These are phyloP conservation scores for Saccharum spontaneum DNA, from an alignment of 176 grass and related monocot genomes.

Conservation along the genomic window DNA sequence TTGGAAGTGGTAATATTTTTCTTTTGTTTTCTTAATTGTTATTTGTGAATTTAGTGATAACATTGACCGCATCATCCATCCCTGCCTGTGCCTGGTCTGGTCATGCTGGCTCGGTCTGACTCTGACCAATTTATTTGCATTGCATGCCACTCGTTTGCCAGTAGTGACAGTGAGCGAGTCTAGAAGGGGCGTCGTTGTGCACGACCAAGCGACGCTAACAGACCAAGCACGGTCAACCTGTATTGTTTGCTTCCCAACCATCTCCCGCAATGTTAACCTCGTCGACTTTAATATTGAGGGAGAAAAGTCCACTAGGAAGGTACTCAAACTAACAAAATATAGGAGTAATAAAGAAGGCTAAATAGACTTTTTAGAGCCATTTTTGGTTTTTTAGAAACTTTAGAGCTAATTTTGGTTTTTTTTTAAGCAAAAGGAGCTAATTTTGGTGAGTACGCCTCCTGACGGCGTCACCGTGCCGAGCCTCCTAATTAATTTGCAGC, in stretches of 20 bases:
- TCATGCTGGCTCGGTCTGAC: neutral
- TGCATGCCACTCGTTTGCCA: neutral
- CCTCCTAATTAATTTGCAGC: neutral
- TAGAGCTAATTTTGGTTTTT: too few relatives aligned
- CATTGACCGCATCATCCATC: neutral
- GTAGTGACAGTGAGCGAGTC: neutral
- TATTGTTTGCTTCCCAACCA: too few relatives aligned
- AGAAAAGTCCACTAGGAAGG: too few relatives aligned
- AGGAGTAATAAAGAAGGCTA: too few relatives aligned
- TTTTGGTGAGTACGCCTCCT: too few relatives aligned
- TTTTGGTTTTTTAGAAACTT: too few relatives aligned
- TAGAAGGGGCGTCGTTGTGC: neutral
- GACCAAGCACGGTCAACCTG: neutral
- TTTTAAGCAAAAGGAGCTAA: too few relatives aligned
- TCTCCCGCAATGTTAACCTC: neutral
- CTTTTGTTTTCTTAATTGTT: too few relatives aligned
- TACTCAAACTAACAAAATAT: too few relatives aligned
- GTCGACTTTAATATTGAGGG: too few relatives aligned
- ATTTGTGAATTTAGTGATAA: neutral
- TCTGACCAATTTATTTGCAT: neutral
- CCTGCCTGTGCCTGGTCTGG: neutral
- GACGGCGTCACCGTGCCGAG: neutral
- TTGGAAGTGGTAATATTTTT: too few relatives aligned
- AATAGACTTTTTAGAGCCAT: too few relatives aligned
- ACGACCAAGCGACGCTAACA: neutral